A percentile compares a stretch with the other conserved stretches of the same genome.
Conservation (phyloP, 176 grass and related monocot genomes). For the Aegilops umbellulata region DNA sequence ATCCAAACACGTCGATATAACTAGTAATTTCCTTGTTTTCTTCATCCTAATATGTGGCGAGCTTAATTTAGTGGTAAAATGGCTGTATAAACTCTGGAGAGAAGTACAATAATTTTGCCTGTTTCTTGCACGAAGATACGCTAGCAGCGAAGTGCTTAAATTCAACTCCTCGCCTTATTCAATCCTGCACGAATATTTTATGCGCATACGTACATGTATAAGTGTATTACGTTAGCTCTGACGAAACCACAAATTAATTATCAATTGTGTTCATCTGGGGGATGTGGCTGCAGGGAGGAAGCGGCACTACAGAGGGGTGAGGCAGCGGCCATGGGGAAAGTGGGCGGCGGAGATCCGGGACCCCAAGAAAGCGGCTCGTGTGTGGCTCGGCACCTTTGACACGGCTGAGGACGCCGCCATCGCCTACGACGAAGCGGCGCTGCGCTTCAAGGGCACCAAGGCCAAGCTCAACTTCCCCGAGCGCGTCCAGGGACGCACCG, state of each 20-base stretch:
- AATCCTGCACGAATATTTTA: slow-evolving; percentile 35
- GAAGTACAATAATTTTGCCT: background rate
- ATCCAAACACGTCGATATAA: slow-evolving; percentile 14
- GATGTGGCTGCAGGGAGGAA: slow-evolving; percentile 12
- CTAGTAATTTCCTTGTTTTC: background rate
- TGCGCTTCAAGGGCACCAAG: slow-evolving; percentile 65
- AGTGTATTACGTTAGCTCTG: slow-evolving; percentile 25
- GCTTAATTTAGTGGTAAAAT: background rate
- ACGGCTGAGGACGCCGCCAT: slow-evolving; percentile 69
- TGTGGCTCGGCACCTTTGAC: slow-evolving; percentile 70
- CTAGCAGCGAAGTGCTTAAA: background rate
- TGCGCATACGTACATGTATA: slow-evolving; percentile 9
- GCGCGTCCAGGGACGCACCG: slow-evolving; percentile 78
- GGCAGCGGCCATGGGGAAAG: slow-evolving; percentile 74
- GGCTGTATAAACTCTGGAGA: slow-evolving; percentile 6
- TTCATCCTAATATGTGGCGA: background rate
- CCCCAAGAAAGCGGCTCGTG: slow-evolving; percentile 65
- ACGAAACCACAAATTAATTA: background rate
- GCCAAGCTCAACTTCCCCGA: slow-evolving; percentile 80
- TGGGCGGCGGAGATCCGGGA: slow-evolving; percentile 70
- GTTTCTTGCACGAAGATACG: slow-evolving; percentile 34
- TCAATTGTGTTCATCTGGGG: background rate
- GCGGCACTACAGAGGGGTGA: slow-evolving; percentile 58
- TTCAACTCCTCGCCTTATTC: slow-evolving; percentile 10
- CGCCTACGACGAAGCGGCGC: slow-evolving; percentile 67